Evolutionary conservation across 2,329 filamentous ascomycete genomes (phyloP).

Genomic region (Fusarium sp.): DNA sequence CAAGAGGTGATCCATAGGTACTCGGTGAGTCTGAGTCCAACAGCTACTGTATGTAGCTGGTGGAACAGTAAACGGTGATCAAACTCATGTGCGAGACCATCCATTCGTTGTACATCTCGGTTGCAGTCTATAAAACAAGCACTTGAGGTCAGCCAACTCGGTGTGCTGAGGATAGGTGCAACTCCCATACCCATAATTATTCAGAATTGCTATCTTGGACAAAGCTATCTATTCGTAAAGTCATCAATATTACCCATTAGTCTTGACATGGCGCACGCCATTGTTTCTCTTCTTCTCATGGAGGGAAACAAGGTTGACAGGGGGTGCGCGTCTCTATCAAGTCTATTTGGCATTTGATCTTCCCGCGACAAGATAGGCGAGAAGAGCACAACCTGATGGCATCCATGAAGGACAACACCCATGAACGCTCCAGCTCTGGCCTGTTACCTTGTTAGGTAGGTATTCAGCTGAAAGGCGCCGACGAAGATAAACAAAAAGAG

Average conservation of each 20-base stretch:
- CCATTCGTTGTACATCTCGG: slow-evolving; percentile 12
- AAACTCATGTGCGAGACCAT: not conserved
- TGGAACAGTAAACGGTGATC: slow-evolving; percentile 6
- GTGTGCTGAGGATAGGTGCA: slow-evolving; percentile 23
- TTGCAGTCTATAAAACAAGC: slow-evolving; percentile 1
- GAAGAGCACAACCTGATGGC: slow-evolving; percentile 35
- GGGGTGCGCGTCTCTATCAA: slow-evolving; percentile 36
- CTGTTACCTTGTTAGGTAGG: slow-evolving; percentile 10
- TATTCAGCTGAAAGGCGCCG: slow-evolving; percentile 22
- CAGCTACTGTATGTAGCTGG: no score
- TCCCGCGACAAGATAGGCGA: slow-evolving; percentile 49
- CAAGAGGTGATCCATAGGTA: not conserved
- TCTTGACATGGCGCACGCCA: slow-evolving; percentile 7
- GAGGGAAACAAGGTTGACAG: slow-evolving; percentile 29
- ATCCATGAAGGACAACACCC: slow-evolving; percentile 8
- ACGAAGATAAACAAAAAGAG: slow-evolving; percentile 30
- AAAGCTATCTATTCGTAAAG: not conserved
- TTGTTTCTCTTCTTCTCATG: slow-evolving; percentile 16
- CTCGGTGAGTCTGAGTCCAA: no score
- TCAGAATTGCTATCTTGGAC: not conserved
- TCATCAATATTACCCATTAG: not conserved
- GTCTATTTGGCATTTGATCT: slow-evolving; percentile 41
- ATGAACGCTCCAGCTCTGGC: not conserved
- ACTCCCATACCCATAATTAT: slow-evolving; percentile 16
- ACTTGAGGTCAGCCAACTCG: slow-evolving; percentile 2